phyloP scores from a whole-genome alignment of 78 protist genomes.

The Guillardia theta region DNA sequence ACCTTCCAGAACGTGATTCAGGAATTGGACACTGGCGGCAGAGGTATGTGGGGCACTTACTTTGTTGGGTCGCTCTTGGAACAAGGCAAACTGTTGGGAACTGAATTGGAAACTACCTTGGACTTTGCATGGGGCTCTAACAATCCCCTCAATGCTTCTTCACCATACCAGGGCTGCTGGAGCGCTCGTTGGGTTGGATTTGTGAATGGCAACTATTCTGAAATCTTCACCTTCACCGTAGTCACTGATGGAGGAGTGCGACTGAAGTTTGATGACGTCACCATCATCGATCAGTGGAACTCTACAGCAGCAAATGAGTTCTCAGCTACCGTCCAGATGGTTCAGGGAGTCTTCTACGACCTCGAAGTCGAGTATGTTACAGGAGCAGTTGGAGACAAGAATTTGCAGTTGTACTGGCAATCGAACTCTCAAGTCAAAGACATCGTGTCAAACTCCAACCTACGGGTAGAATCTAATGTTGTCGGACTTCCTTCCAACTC shows the following conservation, averaged over 20 bases:
- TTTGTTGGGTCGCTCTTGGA: background rate
- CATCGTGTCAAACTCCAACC: background rate
- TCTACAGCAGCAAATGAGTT: background rate
- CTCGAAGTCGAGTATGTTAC: background rate
- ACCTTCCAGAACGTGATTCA: background rate
- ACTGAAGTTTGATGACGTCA: background rate
- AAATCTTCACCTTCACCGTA: background rate
- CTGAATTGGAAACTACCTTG: background rate
- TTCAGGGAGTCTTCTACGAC: background rate
- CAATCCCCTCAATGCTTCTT: background rate
- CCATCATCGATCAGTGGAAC: background rate
- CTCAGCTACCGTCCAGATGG: background rate
- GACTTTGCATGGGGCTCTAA: background rate
- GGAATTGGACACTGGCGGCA: background rate
- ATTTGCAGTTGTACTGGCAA: background rate
- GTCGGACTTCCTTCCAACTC: background rate
- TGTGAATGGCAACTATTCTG: background rate
- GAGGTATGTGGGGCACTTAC: background rate
- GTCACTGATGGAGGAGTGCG: constrained; percentile 1
- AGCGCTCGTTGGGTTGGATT: constrained; percentile 12
- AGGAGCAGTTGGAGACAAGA: background rate
- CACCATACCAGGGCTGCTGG: background rate
- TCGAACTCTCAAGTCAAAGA: background rate
- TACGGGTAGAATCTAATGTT: background rate
- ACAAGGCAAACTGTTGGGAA: background rate